Conservation (phyloP, 768 basidiomycete genomes). For the Agaricus bisporus region DNA sequence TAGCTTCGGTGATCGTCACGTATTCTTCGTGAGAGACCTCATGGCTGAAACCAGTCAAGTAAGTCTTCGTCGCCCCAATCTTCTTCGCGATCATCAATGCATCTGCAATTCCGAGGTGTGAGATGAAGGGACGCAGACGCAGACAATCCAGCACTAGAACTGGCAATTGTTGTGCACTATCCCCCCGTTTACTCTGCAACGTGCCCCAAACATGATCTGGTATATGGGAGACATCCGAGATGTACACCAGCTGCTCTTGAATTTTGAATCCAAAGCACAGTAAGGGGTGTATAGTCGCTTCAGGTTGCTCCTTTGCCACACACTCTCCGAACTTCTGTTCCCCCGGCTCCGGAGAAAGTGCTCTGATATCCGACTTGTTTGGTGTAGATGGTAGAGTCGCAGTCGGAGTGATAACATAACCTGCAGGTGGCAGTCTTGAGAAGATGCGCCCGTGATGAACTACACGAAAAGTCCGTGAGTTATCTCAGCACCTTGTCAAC, state of each 20-base stretch:
- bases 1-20: conserved; percentile 51
- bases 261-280: conserved; percentile 67
- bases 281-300: conserved; percentile 45
- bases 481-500: background rate
- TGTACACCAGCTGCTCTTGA: conserved; percentile 61
- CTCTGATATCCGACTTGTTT: conserved; percentile 19
- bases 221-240: conserved; percentile 80
- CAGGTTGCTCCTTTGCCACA: conserved; percentile 2
- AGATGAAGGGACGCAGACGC: conserved; percentile 57
- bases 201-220: conserved; percentile 66
- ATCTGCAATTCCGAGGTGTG: conserved; percentile 72
- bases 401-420: conserved; percentile 34
- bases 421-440: conserved; percentile 29
- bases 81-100: conserved; percentile 50
- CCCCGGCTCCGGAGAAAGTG: background rate
- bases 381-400: conserved; percentile 31
- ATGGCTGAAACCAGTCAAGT: conserved; percentile 72
- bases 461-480: conserved; percentile 16
- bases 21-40: conserved; percentile 77
- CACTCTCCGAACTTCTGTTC: background rate
- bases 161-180: conserved; percentile 26
- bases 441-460: conserved; percentile 76
- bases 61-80: conserved; percentile 57
- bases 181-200: conserved; percentile 22
- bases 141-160: conserved; percentile 78